phyloP scores from a whole-genome alignment of 306 rosid species.

The Betula pendula region DNA sequence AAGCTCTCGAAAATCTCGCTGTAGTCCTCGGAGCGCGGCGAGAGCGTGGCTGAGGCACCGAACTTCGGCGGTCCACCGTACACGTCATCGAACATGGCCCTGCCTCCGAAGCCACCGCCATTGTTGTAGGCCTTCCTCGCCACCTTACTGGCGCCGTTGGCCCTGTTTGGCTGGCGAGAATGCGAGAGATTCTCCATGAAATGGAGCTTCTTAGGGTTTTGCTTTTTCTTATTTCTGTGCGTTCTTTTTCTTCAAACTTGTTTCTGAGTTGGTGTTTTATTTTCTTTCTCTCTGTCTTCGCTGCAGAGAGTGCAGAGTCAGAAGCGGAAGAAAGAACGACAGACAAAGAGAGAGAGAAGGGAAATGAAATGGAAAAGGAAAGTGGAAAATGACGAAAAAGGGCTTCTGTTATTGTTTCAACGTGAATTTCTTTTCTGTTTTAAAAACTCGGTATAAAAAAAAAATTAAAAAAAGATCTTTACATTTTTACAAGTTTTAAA shows the following conservation, averaged over 20 bases:
- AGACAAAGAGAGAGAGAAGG: slow-evolving; percentile 19
- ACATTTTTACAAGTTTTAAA: too few relatives aligned
- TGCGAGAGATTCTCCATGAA: slow-evolving; percentile 72
- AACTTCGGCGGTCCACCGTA: slow-evolving; percentile 82
- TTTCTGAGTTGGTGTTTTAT: not conserved
- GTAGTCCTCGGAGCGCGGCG: slow-evolving; percentile 91
- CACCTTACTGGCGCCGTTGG: slow-evolving; percentile 33
- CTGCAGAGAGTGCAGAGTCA: slow-evolving; percentile 53
- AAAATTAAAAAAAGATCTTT: too few relatives aligned
- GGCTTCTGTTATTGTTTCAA: not conserved
- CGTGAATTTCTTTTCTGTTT: too few relatives aligned
- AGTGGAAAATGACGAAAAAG: slow-evolving; percentile 41
- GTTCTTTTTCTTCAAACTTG: not conserved
- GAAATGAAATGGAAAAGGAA: slow-evolving; percentile 27
- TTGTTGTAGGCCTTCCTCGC: slow-evolving; percentile 56
- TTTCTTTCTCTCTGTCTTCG: slow-evolving; percentile 23
- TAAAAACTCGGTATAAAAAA: too few relatives aligned
- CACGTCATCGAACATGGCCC: slow-evolving; percentile 73
- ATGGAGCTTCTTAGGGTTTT: slow-evolving; percentile 40
- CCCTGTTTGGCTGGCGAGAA: slow-evolving; percentile 65
- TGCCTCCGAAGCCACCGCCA: slow-evolving; percentile 34
- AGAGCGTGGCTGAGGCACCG: slow-evolving; percentile 52
- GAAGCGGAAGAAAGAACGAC: slow-evolving; percentile 48
- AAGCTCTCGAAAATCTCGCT: slow-evolving; percentile 83
- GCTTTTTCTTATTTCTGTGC: not conserved